These are phyloP conservation scores for Salvia sclarea DNA, from an alignment of 305 asterid genomes.

Conservation along the genomic window DNA sequence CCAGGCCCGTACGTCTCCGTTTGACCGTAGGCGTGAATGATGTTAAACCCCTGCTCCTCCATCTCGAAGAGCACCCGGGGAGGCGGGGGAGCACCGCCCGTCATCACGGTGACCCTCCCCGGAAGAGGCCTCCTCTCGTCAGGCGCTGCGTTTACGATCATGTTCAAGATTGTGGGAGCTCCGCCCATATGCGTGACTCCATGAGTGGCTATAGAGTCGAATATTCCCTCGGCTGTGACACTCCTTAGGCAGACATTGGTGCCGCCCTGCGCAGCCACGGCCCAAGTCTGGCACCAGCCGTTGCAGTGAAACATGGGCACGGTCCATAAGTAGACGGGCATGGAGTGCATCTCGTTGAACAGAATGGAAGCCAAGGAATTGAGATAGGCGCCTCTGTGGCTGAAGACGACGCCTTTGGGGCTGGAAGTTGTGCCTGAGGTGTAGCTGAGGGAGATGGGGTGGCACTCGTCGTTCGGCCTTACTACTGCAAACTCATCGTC, in stretches of 20 bases:
- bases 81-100: constrained; percentile 83
- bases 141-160: constrained; percentile 48
- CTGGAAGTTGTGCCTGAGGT: constrained; percentile 82
- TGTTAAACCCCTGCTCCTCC: constrained; percentile 62
- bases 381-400: constrained; percentile 82
- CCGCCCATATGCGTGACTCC: constrained; percentile 67
- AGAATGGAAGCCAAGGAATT: constrained; percentile 63
- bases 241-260: constrained; percentile 60
- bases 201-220: constrained; percentile 40
- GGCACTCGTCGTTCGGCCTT: constrained; percentile 65
- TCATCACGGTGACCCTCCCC: constrained; percentile 52
- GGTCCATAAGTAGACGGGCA: constrained; percentile 70
- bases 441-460: constrained; percentile 69
- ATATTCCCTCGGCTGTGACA: constrained; percentile 57
- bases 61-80: constrained; percentile 62
- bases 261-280: constrained; percentile 76
- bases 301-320: constrained; percentile 88
- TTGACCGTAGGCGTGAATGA: constrained; percentile 61
- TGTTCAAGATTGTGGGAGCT: constrained; percentile 70
- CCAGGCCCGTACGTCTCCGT: constrained; percentile 81
- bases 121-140: constrained; percentile 41
- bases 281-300: constrained; percentile 81
- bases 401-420: constrained; percentile 81
- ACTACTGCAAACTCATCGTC: constrained; percentile 44
- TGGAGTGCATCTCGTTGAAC: constrained; percentile 56